These are phyloP conservation scores for Aspergillus ruber DNA, from an alignment of 2,329 filamentous ascomycete genomes.

Conservation along the genomic window DNA sequence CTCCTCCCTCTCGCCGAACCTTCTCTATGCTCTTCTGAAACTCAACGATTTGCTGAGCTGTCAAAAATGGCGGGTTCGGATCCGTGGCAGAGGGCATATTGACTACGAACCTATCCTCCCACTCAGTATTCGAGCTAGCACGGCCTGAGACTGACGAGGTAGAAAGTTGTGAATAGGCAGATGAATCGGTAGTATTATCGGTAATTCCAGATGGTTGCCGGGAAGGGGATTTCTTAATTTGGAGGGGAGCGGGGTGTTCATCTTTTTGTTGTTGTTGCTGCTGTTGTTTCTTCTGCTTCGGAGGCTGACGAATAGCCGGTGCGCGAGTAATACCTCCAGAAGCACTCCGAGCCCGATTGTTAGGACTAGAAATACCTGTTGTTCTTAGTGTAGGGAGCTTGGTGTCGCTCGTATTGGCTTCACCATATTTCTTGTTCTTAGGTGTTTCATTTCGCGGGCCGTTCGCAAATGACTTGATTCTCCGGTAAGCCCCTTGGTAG, in stretches of 20 bases:
- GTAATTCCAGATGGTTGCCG: slow-evolving; percentile 13
- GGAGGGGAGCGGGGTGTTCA: not conserved
- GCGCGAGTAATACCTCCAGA: slow-evolving; percentile 13
- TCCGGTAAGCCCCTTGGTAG: slow-evolving; percentile 14
- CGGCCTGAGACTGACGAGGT: slow-evolving; percentile 26
- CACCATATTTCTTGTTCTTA: slow-evolving; percentile 14
- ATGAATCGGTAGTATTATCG: slow-evolving; percentile 18
- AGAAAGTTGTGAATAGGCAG: slow-evolving; percentile 21
- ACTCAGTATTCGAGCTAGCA: slow-evolving; percentile 25
- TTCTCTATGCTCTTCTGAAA: slow-evolving; percentile 34
- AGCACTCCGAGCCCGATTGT: slow-evolving; percentile 15
- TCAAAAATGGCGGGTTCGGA: slow-evolving; percentile 36
- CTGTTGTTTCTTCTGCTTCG: slow-evolving; percentile 19
- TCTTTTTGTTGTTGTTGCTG: not conserved
- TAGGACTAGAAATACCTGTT: slow-evolving; percentile 34
- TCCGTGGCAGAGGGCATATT: slow-evolving; percentile 40
- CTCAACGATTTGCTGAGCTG: slow-evolving; percentile 30
- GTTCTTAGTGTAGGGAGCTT: slow-evolving; percentile 15
- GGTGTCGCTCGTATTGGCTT: slow-evolving; percentile 2
- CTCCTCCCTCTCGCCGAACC: slow-evolving; percentile 22
- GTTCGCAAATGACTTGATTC: slow-evolving; percentile 15
- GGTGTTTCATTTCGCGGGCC: slow-evolving; percentile 14
- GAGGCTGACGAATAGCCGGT: slow-evolving; percentile 5
- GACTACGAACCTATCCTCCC: slow-evolving; percentile 38
- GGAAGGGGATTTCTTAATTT: slow-evolving; percentile 22